Evolutionary conservation across 1,139 yeast species (phyloP).

Genomic region (Scheffersomyces parashehatae): DNA sequence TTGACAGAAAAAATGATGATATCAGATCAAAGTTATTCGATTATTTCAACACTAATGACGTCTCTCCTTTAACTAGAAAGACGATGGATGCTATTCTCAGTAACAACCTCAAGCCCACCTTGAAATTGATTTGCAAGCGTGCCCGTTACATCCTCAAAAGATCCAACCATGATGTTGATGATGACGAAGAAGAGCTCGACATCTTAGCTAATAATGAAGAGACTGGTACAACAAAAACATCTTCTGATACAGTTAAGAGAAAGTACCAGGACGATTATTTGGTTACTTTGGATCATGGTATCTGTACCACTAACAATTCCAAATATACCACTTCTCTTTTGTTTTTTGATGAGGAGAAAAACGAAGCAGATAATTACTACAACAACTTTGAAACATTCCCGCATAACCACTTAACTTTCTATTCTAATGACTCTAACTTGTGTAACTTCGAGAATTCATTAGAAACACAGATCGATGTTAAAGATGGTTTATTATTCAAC

Average conservation of each 20-base stretch:
- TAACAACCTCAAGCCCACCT: slow-evolving; percentile 48
- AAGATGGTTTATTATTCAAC: slow-evolving; percentile 23
- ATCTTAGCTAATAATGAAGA: not conserved
- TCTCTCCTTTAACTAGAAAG: slow-evolving; percentile 24
- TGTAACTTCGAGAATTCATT: slow-evolving; percentile 34
- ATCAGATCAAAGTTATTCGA: slow-evolving; percentile 5
- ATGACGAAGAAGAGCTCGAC: slow-evolving; percentile 5
- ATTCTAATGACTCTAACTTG: slow-evolving; percentile 42
- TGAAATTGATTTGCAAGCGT: slow-evolving; percentile 46
- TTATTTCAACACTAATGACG: slow-evolving; percentile 14
- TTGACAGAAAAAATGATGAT: slow-evolving; percentile 17
- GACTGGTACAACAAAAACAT: not conserved
- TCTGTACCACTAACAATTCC: slow-evolving; percentile 34
- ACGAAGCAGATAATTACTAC: slow-evolving; percentile 3
- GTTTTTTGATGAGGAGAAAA: slow-evolving; percentile 9
- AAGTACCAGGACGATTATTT: slow-evolving; percentile 38
- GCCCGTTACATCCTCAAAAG: slow-evolving; percentile 46
- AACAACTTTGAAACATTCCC: slow-evolving; percentile 36
- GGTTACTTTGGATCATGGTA: slow-evolving; percentile 35
- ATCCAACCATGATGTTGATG: slow-evolving; percentile 20
- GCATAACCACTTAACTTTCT: slow-evolving; percentile 33
- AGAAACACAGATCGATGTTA: slow-evolving; percentile 29
- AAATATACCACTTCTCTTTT: slow-evolving; percentile 16
- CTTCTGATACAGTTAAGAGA: slow-evolving; percentile 2
- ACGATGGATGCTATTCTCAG: slow-evolving; percentile 40